A percentile compares a stretch with the other conserved stretches of the same genome.
Conservation (phyloP, 1,139 yeast species). For the Groenewaldozyma auringiensis region DNA sequence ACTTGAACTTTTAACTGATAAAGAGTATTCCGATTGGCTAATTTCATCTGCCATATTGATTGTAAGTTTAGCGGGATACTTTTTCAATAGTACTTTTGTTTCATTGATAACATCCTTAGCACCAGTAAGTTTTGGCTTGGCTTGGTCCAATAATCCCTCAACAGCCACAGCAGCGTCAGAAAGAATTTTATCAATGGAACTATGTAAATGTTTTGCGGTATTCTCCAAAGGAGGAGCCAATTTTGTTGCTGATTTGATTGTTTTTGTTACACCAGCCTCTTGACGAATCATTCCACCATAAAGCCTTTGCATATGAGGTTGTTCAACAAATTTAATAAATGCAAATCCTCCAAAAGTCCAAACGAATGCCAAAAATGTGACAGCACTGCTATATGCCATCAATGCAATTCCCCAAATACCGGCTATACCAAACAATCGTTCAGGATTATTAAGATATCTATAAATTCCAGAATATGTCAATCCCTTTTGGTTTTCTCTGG, state of each 20-base stretch:
- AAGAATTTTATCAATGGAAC: slow-evolving; percentile 34
- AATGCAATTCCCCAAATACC: slow-evolving; percentile 77
- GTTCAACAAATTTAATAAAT: slow-evolving; percentile 67
- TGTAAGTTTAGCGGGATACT: slow-evolving; percentile 33
- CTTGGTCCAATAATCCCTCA: slow-evolving; percentile 28
- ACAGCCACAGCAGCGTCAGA: slow-evolving; percentile 30
- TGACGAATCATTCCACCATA: slow-evolving; percentile 53
- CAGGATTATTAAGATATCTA: slow-evolving; percentile 79
- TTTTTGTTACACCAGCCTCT: slow-evolving; percentile 58
- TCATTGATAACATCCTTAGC: slow-evolving; percentile 27
- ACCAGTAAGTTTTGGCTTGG: slow-evolving; percentile 25
- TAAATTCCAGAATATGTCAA: slow-evolving; percentile 79
- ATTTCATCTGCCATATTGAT: slow-evolving; percentile 28
- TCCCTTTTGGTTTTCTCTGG: slow-evolving; percentile 37
- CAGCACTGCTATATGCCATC: slow-evolving; percentile 52
- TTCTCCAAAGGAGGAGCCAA: slow-evolving; percentile 26
- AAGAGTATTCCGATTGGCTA: slow-evolving; percentile 20
- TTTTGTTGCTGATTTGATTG: slow-evolving; percentile 41
- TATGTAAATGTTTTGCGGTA: slow-evolving; percentile 28
- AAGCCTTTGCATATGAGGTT: slow-evolving; percentile 69
- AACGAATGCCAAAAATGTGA: slow-evolving; percentile 48
- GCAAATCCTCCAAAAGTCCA: slow-evolving; percentile 67
- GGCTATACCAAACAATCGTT: slow-evolving; percentile 71
- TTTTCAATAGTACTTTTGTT: slow-evolving; percentile 28
- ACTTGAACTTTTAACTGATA: slow-evolving; percentile 5